Evolutionary conservation across 2,329 filamentous ascomycete genomes (phyloP).

Genomic region (Fusarium guadeloupense): DNA sequence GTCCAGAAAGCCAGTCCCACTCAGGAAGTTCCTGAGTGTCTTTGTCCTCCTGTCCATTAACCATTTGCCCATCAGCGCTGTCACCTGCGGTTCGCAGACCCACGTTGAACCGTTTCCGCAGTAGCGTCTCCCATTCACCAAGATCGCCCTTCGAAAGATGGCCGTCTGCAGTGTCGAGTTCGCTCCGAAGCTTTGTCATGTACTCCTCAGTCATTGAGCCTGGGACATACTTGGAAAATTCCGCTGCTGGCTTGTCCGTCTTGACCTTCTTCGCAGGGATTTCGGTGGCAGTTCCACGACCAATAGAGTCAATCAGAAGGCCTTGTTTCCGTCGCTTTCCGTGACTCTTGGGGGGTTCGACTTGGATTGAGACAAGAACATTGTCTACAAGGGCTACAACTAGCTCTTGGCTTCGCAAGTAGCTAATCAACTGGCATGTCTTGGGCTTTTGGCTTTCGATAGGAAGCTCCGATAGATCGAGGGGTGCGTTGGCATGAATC

Average conservation of each 20-base stretch:
- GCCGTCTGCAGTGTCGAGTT: conserved; percentile 59
- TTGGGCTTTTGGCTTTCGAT: conserved; percentile 48
- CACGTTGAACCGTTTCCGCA: conserved; percentile 61
- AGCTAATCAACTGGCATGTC: conserved; percentile 61
- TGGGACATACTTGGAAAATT: conserved; percentile 53
- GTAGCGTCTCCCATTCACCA: conserved; percentile 58
- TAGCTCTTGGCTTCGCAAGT: conserved; percentile 72
- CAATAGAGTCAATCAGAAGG: conserved; percentile 77
- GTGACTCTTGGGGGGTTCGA: conserved; percentile 68
- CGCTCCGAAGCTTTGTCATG: conserved; percentile 55
- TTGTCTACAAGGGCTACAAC: conserved; percentile 71
- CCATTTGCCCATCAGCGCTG: conserved; percentile 29
- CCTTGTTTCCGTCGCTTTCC: conserved; percentile 67
- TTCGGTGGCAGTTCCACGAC: conserved; percentile 64
- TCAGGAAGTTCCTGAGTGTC: conserved; percentile 49
- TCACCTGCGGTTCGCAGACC: conserved; percentile 41
- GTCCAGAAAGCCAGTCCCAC: conserved; percentile 61
- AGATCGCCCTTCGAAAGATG: conserved; percentile 58
- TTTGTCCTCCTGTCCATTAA: conserved; percentile 21
- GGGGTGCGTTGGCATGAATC: conserved; percentile 60
- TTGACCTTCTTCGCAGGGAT: conserved; percentile 48
- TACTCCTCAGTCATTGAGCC: conserved; percentile 63
- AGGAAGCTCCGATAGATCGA: conserved; percentile 56
- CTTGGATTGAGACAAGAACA: conserved; percentile 73
- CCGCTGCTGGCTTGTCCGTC: conserved; percentile 44